Percentiles rank a stretch among this genome's conserved stretches.
phyloP scores from a whole-genome alignment of 2,329 filamentous ascomycete species.

The Dothideomycetes sp. region DNA sequence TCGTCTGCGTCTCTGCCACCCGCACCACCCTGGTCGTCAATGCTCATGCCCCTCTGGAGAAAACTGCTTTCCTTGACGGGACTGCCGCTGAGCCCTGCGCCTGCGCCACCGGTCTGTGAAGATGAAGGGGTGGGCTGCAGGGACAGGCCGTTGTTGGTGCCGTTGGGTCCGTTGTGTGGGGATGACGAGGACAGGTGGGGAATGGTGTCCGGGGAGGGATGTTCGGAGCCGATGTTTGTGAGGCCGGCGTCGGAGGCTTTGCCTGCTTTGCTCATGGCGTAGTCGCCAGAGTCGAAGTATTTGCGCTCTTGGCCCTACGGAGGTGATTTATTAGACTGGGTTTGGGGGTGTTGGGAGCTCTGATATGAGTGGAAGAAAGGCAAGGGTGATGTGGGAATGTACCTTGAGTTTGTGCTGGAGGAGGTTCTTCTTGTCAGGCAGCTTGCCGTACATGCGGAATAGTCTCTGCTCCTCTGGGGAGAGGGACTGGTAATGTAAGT shows the following conservation, averaged over 20 bases:
- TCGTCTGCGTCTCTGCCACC: conserved; percentile 21
- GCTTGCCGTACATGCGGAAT: conserved; percentile 94
- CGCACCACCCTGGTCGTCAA: conserved; percentile 44
- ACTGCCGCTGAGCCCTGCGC: conserved; percentile 55
- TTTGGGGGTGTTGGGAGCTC: not conserved
- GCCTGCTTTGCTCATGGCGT: conserved; percentile 89
- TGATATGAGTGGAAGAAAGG: not conserved
- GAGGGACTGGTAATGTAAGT: conserved; percentile 56
- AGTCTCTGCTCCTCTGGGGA: conserved; percentile 91
- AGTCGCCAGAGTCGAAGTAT: conserved; percentile 93
- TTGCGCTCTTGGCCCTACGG: conserved; percentile 64
- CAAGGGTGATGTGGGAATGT: conserved; percentile 9
- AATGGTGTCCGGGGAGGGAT: conserved; percentile 50
- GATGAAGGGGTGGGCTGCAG: conserved; percentile 32
- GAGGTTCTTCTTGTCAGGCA: conserved; percentile 90
- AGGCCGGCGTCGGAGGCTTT: conserved; percentile 92
- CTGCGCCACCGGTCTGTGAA: too few relatives aligned
- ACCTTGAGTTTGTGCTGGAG: conserved; percentile 95
- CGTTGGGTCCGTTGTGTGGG: conserved; percentile 14
- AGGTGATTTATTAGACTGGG: too few relatives aligned
- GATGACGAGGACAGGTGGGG: conserved; percentile 23
- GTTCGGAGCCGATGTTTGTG: conserved; percentile 85
- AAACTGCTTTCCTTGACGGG: conserved; percentile 87
- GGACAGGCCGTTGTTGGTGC: conserved; percentile 13
- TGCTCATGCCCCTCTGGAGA: conserved; percentile 71